A percentile compares a stretch with the other conserved stretches of the same genome.
phyloP scores from a whole-genome alignment of 345 rosid genomes.

The Syzygium aqueum region DNA sequence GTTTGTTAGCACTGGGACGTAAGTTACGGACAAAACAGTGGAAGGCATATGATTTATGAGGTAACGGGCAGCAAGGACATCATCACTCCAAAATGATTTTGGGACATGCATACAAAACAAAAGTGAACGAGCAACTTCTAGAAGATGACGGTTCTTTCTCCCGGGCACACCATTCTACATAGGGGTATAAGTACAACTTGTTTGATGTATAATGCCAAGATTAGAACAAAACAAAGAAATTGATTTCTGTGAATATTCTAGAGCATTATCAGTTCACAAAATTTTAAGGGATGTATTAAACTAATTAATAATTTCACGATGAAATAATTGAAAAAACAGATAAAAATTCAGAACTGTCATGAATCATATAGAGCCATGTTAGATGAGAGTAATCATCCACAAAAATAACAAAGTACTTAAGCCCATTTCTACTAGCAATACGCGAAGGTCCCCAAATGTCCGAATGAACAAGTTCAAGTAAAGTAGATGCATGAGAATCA shows the following conservation, averaged over 20 bases:
- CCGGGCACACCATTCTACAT: not conserved
- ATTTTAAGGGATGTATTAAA: not conserved
- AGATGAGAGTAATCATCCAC: no score
- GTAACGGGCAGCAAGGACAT: not conserved
- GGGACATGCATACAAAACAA: not conserved
- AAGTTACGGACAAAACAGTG: not conserved
- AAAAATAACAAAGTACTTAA: no score
- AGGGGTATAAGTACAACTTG: not conserved
- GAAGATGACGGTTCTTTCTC: not conserved
- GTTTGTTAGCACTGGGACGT: not conserved
- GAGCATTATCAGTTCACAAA: not conserved
- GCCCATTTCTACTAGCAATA: not conserved
- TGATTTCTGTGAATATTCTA: not conserved
- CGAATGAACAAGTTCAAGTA: not conserved
- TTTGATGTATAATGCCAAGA: not conserved
- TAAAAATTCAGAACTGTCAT: no score
- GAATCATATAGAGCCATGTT: no score
- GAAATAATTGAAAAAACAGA: not conserved
- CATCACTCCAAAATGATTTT: not conserved
- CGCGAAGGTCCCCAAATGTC: not conserved
- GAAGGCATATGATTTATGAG: not conserved
- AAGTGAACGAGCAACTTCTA: not conserved
- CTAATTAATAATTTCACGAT: not conserved
- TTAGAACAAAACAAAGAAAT: not conserved
- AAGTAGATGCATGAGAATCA: no score